Conservation (phyloP, 768 basidiomycete species). For the Pisolithus marmoratus region DNA sequence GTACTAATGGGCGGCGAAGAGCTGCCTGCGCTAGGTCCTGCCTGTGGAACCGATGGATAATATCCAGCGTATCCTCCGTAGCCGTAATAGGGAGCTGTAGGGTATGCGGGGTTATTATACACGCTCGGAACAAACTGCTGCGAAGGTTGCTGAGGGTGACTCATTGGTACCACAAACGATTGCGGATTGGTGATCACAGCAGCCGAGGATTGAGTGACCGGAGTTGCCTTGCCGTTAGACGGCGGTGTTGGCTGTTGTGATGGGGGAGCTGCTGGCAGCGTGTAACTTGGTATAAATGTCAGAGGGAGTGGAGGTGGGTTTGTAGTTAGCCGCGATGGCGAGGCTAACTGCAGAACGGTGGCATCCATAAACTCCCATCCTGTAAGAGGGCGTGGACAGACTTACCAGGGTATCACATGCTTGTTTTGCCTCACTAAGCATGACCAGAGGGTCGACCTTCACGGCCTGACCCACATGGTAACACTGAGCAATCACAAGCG, state of each 20-base stretch:
- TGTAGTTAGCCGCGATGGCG: slow-evolving; percentile 63
- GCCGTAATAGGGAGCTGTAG: slow-evolving; percentile 60
- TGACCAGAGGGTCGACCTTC: slow-evolving; percentile 67
- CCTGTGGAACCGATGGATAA: slow-evolving; percentile 23
- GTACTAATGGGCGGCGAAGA: slow-evolving; percentile 19
- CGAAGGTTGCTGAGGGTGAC: slow-evolving; percentile 43
- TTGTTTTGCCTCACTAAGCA: slow-evolving; percentile 73
- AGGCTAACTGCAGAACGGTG: slow-evolving; percentile 50
- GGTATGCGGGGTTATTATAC: slow-evolving; percentile 39
- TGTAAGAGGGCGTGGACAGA: background rate
- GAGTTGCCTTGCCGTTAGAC: slow-evolving; percentile 27
- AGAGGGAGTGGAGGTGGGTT: slow-evolving; percentile 61
- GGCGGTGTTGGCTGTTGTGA: slow-evolving; percentile 36
- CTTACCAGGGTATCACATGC: slow-evolving; percentile 72
- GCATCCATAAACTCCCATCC: slow-evolving; percentile 7
- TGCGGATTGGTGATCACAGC: slow-evolving; percentile 64
- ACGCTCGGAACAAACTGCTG: slow-evolving; percentile 39
- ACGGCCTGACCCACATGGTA: slow-evolving; percentile 66
- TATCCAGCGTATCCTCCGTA: slow-evolving; percentile 37
- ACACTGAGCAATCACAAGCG: slow-evolving; percentile 73
- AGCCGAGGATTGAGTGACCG: slow-evolving; percentile 31
- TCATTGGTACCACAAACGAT: slow-evolving; percentile 67
- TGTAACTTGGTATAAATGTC: slow-evolving; percentile 39
- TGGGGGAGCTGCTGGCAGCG: slow-evolving; percentile 15
- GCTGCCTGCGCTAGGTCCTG: slow-evolving; percentile 22